A percentile compares a stretch with the other conserved stretches of the same genome.
Conservation (phyloP, 768 basidiomycete genomes). For the Macrolepiota dolichaula region DNA sequence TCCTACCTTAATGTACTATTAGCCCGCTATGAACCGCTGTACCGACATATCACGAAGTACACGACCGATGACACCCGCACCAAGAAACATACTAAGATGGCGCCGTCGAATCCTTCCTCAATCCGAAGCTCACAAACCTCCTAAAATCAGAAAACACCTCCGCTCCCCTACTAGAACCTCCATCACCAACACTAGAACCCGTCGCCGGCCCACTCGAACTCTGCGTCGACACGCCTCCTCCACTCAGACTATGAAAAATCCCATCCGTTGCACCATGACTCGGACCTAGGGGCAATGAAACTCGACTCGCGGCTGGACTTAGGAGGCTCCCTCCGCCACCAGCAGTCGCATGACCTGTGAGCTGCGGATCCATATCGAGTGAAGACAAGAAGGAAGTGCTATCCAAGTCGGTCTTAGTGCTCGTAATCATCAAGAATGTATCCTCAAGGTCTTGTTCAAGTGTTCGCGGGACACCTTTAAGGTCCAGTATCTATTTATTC, state of each 20-base stretch:
- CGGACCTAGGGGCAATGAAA: constrained; percentile 45
- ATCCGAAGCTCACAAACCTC: constrained; percentile 85
- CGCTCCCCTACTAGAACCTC: constrained; percentile 18
- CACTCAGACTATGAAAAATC: constrained; percentile 55
- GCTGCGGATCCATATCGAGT: constrained; percentile 92
- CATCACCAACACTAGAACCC: constrained; percentile 47
- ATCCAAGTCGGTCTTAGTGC: constrained; percentile 85
- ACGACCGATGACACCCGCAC: constrained; percentile 9
- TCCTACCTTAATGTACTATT: neutral
- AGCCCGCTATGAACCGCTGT: neutral
- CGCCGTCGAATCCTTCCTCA: constrained; percentile 61
- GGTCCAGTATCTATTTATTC: constrained; percentile 75
- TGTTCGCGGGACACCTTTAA: constrained; percentile 85
- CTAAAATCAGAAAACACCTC: constrained; percentile 89
- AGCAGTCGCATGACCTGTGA: constrained; percentile 28
- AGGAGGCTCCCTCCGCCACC: constrained; percentile 42
- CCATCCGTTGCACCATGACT: constrained; percentile 39
- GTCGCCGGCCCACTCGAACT: constrained; percentile 56
- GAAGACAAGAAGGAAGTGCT: constrained; percentile 90
- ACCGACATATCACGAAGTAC: neutral
- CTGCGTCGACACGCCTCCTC: constrained; percentile 41
- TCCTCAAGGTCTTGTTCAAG: constrained; percentile 91
- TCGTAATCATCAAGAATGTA: constrained; percentile 88
- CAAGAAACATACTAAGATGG: constrained; percentile 7
- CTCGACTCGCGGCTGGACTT: constrained; percentile 64